Base-by-base conservation (phyloP, 2,329 filamentous ascomycete species). In the Albophoma yamanashiensis region DNA sequence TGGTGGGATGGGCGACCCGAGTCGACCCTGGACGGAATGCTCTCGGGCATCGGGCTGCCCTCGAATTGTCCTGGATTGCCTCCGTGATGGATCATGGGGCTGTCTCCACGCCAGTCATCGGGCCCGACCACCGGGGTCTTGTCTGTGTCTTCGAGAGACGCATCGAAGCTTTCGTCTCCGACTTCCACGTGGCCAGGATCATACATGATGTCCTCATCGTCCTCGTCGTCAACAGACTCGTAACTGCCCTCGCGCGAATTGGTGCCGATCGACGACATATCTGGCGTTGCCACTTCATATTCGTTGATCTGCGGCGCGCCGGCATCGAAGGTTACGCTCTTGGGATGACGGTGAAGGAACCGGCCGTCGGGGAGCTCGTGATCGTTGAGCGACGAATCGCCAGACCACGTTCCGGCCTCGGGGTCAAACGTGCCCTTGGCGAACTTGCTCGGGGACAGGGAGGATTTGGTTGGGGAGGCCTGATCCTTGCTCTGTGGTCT, bases 111-210 rank as follows among this genome's bases (percentile, higher is more conserved):
- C 94, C 94, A 99, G 71, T 97, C 92, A 68, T 97, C 94, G 0
- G 94, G 94, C 27, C 95, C 84, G n/a, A 99, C 93, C 14, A 99
- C 94, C 0, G 94, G 94, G 1, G 94, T 97, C 79, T 97, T 97
- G 69, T 96, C 91, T 6, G 91, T 93, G 69, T 97, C 93, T 74
- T 97, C 93, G 1, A 97, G 82, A 8, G 92, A 96, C 17, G 91
- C 93, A 74, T 97, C 93, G 67, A 97, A 97, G 76, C 93, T 97
- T 70, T 97, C 93, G 50, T 93, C 90, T 61, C 78, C 75, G 34
- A 73, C 66, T 25, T 75, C 71, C 34, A 71, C 64, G 40, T 72
- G 69, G 70, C 64, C 80, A 74, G 72, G 69, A 70, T 97, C 91
- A 61, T 75, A 76, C 40, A 75, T 67, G 53, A 72, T 63, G 66